Base-by-base conservation (phyloP, 495 filamentous ascomycete species). In the Aspergillus nanangensis region DNA sequence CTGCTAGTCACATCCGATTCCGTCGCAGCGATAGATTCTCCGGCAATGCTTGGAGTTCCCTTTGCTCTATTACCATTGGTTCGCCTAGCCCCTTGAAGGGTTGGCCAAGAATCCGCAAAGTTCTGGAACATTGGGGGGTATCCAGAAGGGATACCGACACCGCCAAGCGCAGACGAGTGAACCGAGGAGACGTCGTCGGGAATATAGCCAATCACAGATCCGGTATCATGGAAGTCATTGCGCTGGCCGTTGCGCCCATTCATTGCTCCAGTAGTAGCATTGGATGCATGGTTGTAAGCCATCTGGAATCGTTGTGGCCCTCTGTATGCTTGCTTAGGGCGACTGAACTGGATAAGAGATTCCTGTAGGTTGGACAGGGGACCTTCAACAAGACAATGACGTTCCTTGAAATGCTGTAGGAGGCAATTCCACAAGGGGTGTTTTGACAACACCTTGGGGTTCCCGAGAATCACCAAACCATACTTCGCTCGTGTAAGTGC, bases 401-500 rank as follows among this genome's bases (percentile, higher is more conserved):
- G 84, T 61, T 97, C 93, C 72, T 99, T 99, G 77, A 96, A 99
- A 58, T 99, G 93, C 20, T 95, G 75, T 8, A 99, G 75, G 17
- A 99, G 82, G 61, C 90, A 92, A 57, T 99, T 94, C 93, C 93
- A 99, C 13, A 99, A 72, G 38, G 95, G 93, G 65, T 99, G 93
- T 70, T 97, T 99, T 19, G 90, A 91, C 29, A 99, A 67, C 33
- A 99, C 93, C 71, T 99, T 99, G 8, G 93, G 93, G 61, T 99
- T 99, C 38, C 94, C 93, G 14, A 99, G 82, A 48, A 99, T 95
- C 36, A 95, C 93, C 41, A 96, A 68, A 38, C 93, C 93, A 65
- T 87, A 99, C 67, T 96, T 96, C 32, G 93, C 94, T 62, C 93
- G 88, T 40, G 93, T 99, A 41, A 99, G 80, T 13, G 93, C 93